Percentiles rank a stretch among this genome's conserved stretches.
phyloP scores from a whole-genome alignment of 1,284 basidiomycete genomes.

The Malassezia vespertilionis region DNA sequence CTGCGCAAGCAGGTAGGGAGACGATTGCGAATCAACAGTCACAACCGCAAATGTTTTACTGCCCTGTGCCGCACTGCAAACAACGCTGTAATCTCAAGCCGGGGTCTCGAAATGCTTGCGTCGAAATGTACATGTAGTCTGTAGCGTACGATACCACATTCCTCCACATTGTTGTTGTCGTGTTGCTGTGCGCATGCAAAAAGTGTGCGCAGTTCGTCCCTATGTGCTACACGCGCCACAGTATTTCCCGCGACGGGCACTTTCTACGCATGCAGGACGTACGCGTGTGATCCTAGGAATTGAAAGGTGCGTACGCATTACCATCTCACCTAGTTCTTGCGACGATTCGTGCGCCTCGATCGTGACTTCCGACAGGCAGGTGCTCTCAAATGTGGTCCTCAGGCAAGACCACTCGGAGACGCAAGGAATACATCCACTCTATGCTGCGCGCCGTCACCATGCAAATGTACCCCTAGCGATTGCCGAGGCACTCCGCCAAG shows the following conservation, averaged over 20 bases:
- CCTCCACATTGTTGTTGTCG: not conserved
- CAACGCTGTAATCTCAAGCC: slow-evolving; percentile 30
- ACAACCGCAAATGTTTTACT: slow-evolving; percentile 25
- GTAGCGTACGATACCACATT: not conserved
- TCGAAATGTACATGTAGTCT: slow-evolving; percentile 16
- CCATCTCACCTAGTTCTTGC: slow-evolving; percentile 25
- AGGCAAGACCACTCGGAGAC: slow-evolving; percentile 39
- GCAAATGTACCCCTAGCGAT: slow-evolving; percentile 30
- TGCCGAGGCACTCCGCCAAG: slow-evolving; percentile 20
- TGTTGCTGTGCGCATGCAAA: not conserved
- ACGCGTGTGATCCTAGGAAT: slow-evolving; percentile 32
- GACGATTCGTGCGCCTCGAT: slow-evolving; percentile 44
- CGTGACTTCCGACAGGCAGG: slow-evolving; percentile 24
- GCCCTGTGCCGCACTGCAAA: slow-evolving; percentile 32
- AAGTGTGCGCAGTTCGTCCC: too few species aligned
- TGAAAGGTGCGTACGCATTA: slow-evolving; percentile 22
- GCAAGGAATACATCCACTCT: slow-evolving; percentile 36
- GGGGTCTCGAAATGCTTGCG: slow-evolving; percentile 22
- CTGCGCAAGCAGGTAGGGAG: not conserved
- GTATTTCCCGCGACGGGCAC: not conserved
- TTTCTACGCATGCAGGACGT: not conserved
- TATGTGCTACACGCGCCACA: too few species aligned
- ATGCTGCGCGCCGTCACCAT: slow-evolving; percentile 32
- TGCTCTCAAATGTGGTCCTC: slow-evolving; percentile 32
- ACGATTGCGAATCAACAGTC: not conserved